Evolutionary conservation across 192 early-diverging fungal genomes (phyloP).

Genomic region (Geranomyces michiganensis): DNA sequence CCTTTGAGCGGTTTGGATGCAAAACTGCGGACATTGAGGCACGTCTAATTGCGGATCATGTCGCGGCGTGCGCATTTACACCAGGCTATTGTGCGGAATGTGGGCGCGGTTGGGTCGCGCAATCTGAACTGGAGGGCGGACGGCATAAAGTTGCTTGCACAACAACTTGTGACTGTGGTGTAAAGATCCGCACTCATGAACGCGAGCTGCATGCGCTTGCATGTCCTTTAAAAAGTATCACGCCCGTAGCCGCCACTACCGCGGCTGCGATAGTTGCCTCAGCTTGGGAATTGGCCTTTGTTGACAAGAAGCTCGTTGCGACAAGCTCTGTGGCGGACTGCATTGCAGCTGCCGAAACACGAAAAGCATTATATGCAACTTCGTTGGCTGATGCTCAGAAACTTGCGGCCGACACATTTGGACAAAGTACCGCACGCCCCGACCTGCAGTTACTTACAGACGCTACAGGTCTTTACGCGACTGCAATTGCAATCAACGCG

Average conservation of each 20-base stretch:
- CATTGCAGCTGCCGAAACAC: constrained; percentile 17
- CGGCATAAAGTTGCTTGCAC: constrained; percentile 36
- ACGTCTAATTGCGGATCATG: not conserved
- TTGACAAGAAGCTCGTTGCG: constrained; percentile 26
- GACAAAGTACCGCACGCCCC: constrained; percentile 20
- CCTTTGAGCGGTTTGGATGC: constrained; percentile 29
- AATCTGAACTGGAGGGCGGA: constrained; percentile 2
- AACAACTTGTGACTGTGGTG: constrained; percentile 31
- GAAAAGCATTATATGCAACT: constrained; percentile 12
- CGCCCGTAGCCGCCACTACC: not conserved
- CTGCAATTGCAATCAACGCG: constrained; percentile 37
- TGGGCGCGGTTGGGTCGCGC: not conserved
- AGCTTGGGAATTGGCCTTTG: constrained; percentile 39
- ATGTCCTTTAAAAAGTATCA: not conserved
- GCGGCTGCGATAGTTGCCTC: not conserved
- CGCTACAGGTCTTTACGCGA: constrained; percentile 27
- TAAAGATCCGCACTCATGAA: constrained; percentile 18
- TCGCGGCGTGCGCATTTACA: not conserved
- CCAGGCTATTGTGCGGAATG: constrained; percentile 31
- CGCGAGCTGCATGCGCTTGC: too few relatives aligned
- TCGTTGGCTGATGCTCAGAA: constrained; percentile 15
- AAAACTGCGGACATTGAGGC: not conserved
- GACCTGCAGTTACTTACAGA: constrained; percentile 18
- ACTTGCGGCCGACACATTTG: constrained; percentile 21
- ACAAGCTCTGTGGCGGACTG: constrained; percentile 18